Evolutionary conservation across 2,329 filamentous ascomycete species (phyloP).

Genomic region (Microsporum canis): DNA sequence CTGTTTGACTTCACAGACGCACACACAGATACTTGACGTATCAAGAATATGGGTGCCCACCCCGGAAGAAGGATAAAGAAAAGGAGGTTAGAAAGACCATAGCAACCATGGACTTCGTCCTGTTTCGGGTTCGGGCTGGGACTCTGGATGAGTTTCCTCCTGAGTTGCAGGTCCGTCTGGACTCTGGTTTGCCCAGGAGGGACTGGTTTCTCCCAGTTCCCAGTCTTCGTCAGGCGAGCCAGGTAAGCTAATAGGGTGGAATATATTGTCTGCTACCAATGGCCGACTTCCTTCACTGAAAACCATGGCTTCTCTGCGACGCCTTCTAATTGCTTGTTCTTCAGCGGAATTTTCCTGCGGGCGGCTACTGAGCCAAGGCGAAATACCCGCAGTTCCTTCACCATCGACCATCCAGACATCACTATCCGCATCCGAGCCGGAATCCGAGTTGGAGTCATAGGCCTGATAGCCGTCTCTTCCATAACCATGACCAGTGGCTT

Average conservation of each 20-base stretch:
- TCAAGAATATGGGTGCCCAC: neutral
- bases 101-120: neutral
- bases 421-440: conserved; percentile 40
- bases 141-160: no score
- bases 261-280: conserved; percentile 64
- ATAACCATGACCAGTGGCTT: neutral
- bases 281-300: conserved; percentile 74
- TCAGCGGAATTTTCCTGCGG: conserved; percentile 25
- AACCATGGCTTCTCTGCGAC: conserved; percentile 80
- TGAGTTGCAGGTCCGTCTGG: neutral
- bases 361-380: conserved; percentile 23
- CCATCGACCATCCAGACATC: conserved; percentile 43
- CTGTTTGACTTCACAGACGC: no score
- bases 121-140: neutral
- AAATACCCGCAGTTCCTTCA: conserved; percentile 40
- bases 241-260: conserved; percentile 42
- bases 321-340: conserved; percentile 61
- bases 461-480: no score
- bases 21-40: neutral
- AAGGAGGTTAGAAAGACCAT: neutral
- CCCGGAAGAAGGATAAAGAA: neutral
- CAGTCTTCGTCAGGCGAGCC: neutral
- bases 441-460: neutral
- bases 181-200: neutral
- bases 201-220: neutral